A percentile compares a stretch with the other conserved stretches of the same genome.
These are phyloP conservation scores for Pholiota adiposa DNA, from an alignment of 1,284 basidiomycete genomes.

Conservation along the genomic window DNA sequence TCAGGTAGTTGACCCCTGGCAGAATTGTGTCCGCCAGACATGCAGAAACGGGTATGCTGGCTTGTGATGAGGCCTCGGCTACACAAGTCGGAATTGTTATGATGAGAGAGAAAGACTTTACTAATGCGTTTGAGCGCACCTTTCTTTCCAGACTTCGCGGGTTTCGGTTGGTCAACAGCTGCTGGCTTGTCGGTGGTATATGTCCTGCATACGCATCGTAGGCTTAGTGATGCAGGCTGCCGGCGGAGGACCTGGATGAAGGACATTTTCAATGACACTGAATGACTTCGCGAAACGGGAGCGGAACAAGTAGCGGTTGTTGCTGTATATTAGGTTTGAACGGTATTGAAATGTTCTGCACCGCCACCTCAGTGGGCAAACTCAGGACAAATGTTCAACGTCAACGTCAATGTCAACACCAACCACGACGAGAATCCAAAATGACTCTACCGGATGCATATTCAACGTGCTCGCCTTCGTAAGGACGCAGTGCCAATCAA, in stretches of 20 bases:
- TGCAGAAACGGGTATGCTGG: constrained; percentile 19
- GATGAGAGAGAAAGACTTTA: neutral
- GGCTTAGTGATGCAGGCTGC: constrained; percentile 1
- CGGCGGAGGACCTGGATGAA: constrained; percentile 19
- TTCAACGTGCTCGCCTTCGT: neutral
- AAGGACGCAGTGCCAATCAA: neutral
- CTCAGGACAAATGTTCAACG: too few relatives aligned
- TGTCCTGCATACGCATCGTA: constrained; percentile 10
- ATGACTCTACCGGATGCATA: neutral
- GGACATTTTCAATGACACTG: constrained; percentile 14
- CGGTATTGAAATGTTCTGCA: neutral
- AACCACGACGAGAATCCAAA: too few relatives aligned
- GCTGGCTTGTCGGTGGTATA: constrained; percentile 10
- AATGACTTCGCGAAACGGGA: neutral
- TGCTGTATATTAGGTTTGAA: neutral
- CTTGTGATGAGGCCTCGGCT: neutral
- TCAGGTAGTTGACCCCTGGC: constrained; percentile 80
- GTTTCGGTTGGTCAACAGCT: neutral
- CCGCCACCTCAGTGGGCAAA: neutral
- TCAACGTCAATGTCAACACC: too few relatives aligned
- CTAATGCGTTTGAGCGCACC: neutral
- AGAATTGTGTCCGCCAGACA: constrained; percentile 67
- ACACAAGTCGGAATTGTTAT: neutral
- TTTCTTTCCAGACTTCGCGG: constrained; percentile 7
- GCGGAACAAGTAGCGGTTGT: neutral